These are phyloP conservation scores for Thalassiosira sp. DNA, from an alignment of 352 stramenopile species.

Conservation along the genomic window DNA sequence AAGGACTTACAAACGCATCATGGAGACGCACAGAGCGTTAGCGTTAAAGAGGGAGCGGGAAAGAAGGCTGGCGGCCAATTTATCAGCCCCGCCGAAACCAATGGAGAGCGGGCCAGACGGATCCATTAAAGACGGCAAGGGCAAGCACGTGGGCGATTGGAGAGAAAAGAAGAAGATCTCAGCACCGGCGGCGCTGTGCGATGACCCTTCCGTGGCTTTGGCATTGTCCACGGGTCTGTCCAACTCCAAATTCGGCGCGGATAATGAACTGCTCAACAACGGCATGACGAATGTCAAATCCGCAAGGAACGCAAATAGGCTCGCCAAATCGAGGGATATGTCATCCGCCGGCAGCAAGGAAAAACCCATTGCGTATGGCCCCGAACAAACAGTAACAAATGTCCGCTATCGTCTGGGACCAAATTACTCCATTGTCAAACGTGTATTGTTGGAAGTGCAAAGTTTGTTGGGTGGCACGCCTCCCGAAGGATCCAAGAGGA, in stretches of 20 bases:
- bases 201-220: slow-evolving; percentile 36
- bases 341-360: neutral
- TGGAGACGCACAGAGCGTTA: slow-evolving; percentile 52
- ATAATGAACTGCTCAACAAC: neutral
- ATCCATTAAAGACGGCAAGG: slow-evolving; percentile 25
- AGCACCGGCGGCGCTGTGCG: slow-evolving; percentile 1
- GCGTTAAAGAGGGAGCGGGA: slow-evolving; percentile 60
- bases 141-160: slow-evolving; percentile 27
- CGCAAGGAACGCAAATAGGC: neutral
- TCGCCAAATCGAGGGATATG: slow-evolving; percentile 9
- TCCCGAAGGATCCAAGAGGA: neutral
- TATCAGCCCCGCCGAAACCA: neutral
- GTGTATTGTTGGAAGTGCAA: slow-evolving; percentile 66
- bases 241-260: neutral
- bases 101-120: neutral
- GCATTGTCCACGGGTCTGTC: slow-evolving; percentile 22
- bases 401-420: slow-evolving; percentile 61
- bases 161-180: slow-evolving; percentile 15
- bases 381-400: slow-evolving; percentile 64
- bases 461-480: slow-evolving; percentile 54
- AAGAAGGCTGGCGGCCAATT: slow-evolving; percentile 44
- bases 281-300: neutral
- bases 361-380: slow-evolving; percentile 63
- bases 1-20: slow-evolving; percentile 46
- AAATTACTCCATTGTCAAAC: slow-evolving; percentile 69